Conservation (phyloP, 768 basidiomycete genomes). For the Boletus rex-veris region DNA sequence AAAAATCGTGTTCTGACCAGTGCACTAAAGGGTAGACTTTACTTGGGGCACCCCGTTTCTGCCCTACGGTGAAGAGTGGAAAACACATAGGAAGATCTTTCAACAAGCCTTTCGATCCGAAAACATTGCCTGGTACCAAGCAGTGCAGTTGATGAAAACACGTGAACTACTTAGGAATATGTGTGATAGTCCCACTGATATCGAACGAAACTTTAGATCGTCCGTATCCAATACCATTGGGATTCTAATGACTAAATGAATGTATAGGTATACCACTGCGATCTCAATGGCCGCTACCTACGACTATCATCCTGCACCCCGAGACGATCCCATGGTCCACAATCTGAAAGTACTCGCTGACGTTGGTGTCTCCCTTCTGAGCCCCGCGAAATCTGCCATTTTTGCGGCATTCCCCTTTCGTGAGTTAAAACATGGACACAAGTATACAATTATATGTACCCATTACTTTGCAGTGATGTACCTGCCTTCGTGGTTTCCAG, state of each 20-base stretch:
- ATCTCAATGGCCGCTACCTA: conserved; percentile 11
- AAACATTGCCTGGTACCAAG: background rate
- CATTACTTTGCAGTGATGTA: background rate
- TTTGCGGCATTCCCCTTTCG: conserved; percentile 8
- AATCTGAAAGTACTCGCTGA: conserved; percentile 2
- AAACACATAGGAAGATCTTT: conserved; percentile 1
- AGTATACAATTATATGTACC: background rate
- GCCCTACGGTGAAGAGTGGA: conserved; percentile 5
- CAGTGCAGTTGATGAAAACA: conserved; percentile 1
- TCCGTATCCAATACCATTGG: background rate
- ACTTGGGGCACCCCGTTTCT: conserved; percentile 5
- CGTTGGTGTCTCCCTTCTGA: background rate
- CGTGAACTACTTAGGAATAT: conserved; percentile 4
- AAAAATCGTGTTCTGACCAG: background rate
- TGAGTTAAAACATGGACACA: background rate
- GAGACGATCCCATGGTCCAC: conserved; percentile 8
- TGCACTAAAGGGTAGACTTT: conserved; percentile 1
- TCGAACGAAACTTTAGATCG: conserved; percentile 8
- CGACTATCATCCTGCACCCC: conserved; percentile 5
- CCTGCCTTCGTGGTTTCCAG: conserved; percentile 7
- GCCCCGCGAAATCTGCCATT: background rate
- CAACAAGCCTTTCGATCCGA: conserved; percentile 5
- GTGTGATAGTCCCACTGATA: background rate
- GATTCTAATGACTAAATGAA: background rate
- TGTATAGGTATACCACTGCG: conserved; percentile 2